Conservation (phyloP, 23 red algal genomes). For the Gracilaria gracilis region DNA sequence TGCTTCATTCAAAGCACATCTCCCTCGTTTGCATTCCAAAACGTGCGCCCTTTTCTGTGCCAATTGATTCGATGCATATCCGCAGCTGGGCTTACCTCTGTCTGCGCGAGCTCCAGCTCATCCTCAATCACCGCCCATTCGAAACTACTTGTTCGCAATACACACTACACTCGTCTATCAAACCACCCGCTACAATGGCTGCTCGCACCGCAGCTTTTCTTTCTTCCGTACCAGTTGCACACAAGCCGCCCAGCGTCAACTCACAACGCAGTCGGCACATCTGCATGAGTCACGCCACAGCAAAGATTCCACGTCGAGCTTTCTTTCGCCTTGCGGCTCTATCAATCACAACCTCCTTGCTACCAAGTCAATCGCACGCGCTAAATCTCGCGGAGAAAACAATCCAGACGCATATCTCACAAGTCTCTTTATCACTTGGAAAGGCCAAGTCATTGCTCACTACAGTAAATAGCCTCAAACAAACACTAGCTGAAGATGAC, state of each 20-base stretch:
- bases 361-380: background rate
- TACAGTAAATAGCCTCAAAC: background rate
- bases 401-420: background rate
- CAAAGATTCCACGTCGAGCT: background rate
- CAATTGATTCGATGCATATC: too few species aligned
- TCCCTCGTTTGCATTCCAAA: too few species aligned
- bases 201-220: background rate
- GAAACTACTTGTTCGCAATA: too few species aligned
- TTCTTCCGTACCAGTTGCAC: background rate
- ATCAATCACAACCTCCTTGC: background rate
- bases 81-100: too few species aligned
- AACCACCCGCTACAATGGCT: background rate
- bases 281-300: background rate
- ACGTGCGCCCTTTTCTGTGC: too few species aligned
- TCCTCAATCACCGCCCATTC: too few species aligned
- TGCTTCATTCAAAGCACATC: too few species aligned
- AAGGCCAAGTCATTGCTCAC: constrained; percentile 18
- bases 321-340: background rate
- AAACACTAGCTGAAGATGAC: constrained; percentile 27
- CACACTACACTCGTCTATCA: too few species aligned
- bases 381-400: constrained; percentile 1
- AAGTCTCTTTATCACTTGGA: constrained; percentile 1
- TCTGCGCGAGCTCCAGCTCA: too few species aligned
- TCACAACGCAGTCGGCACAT: background rate
- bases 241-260: too few species aligned